A percentile compares a stretch with the other conserved stretches of the same genome.
These are phyloP conservation scores for Magnolia kwangsiensis DNA, from an alignment of 164 flowering plant genomes.

Conservation along the genomic window DNA sequence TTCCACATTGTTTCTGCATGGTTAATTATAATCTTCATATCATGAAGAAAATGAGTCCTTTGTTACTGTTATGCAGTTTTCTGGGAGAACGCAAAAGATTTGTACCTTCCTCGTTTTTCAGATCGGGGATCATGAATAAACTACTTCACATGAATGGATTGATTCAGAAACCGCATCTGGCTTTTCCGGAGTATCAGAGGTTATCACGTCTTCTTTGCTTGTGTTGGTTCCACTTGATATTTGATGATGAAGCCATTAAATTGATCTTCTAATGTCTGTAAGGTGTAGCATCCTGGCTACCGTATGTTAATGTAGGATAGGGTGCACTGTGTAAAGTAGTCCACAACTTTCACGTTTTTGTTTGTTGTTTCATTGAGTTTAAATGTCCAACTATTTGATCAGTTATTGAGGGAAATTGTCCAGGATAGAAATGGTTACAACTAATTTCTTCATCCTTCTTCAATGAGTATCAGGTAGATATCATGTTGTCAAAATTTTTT, in stretches of 20 bases:
- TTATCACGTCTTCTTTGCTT: not conserved
- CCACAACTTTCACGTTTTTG: no score
- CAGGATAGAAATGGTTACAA: no score
- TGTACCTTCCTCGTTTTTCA: conserved; percentile 3
- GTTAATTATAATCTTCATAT: no score
- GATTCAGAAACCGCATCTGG: not conserved
- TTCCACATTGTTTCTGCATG: not conserved
- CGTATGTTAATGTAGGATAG: not conserved
- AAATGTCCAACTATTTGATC: no score
- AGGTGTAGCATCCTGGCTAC: not conserved
- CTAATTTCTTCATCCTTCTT: no score
- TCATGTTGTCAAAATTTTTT: no score
- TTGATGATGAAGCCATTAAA: not conserved
- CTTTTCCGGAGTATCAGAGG: not conserved
- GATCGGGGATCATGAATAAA: not conserved
- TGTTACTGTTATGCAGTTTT: not conserved
- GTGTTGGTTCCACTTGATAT: not conserved
- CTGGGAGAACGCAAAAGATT: not conserved
- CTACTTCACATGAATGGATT: not conserved
- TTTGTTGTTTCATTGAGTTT: no score
- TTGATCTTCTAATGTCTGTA: not conserved
- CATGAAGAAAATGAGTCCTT: not conserved
- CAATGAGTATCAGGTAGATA: no score
- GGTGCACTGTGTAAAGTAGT: no score
- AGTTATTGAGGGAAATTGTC: no score